A percentile compares a stretch with the other conserved stretches of the same genome.
Evolutionary conservation across 495 filamentous ascomycete genomes (phyloP).

Genomic region (Neurospora sp.): DNA sequence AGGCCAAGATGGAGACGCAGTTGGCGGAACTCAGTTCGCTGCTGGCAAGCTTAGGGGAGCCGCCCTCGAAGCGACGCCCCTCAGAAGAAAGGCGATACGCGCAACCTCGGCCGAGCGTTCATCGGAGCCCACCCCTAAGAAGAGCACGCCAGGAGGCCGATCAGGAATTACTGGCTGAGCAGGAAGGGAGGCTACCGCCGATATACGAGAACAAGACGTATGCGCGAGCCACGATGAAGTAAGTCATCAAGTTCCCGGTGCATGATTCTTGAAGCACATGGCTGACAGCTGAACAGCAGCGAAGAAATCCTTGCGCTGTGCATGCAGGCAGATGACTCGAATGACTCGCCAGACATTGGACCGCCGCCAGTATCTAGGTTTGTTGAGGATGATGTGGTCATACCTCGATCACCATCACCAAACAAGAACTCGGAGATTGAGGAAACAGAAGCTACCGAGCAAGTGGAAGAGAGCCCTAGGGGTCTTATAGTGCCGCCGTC

Average conservation of each 20-base stretch:
- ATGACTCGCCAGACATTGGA: constrained; percentile 55
- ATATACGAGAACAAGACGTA: constrained; percentile 77
- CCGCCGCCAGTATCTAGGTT: constrained; percentile 55
- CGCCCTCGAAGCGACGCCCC: constrained; percentile 29
- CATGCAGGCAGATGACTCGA: constrained; percentile 34
- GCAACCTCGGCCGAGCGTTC: constrained; percentile 20
- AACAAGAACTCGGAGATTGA: constrained; percentile 5
- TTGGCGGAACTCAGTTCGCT: constrained; percentile 55
- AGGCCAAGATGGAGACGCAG: constrained; percentile 59
- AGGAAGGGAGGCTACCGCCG: constrained; percentile 62
- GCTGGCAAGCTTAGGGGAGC: constrained; percentile 50
- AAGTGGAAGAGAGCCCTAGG: constrained; percentile 8
- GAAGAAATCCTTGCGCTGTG: constrained; percentile 40
- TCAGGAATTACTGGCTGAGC: constrained; percentile 39
- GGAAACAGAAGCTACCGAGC: constrained; percentile 9
- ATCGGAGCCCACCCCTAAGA: constrained; percentile 29
- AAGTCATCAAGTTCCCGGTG: constrained; percentile 16
- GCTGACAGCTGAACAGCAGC: constrained; percentile 13
- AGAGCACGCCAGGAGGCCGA: constrained; percentile 40
- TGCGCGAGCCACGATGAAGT: constrained; percentile 67
- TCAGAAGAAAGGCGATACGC: constrained; percentile 20
- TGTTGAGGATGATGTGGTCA: constrained; percentile 51
- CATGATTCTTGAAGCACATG: neutral
- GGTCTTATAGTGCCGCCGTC: neutral
- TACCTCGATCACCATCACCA: constrained; percentile 32